These are phyloP conservation scores for Botrytis pseudocinerea DNA, from an alignment of 2,329 filamentous ascomycete genomes.

Conservation along the genomic window DNA sequence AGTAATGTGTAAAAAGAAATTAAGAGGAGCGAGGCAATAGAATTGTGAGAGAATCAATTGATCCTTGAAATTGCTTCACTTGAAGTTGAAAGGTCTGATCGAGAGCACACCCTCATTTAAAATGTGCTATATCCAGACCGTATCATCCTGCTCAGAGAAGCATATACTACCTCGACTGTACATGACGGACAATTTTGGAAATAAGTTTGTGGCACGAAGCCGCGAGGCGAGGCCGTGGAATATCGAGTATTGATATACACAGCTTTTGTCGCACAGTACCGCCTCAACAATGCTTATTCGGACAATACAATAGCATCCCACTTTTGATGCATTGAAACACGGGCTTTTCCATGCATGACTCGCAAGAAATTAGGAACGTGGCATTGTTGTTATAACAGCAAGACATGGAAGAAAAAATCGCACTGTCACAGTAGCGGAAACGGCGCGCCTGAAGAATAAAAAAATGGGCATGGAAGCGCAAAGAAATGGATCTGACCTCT, in stretches of 20 bases:
- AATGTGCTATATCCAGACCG: background rate
- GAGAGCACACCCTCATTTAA: slow-evolving; percentile 5
- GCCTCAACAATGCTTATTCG: slow-evolving; percentile 10
- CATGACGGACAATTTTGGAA: background rate
- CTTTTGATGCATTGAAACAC: slow-evolving; percentile 23
- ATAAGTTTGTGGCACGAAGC: background rate
- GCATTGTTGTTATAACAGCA: slow-evolving; percentile 23
- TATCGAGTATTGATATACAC: slow-evolving; percentile 22
- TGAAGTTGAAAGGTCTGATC: slow-evolving; percentile 9
- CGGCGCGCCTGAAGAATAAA: slow-evolving; percentile 22
- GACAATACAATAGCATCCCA: slow-evolving; percentile 17
- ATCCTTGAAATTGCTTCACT: slow-evolving; percentile 15
- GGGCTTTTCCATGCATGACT: slow-evolving; percentile 22
- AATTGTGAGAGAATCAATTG: background rate
- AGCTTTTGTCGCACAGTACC: slow-evolving; percentile 5
- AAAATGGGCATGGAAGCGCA: slow-evolving; percentile 17
- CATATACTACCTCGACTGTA: background rate
- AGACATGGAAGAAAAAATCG: background rate
- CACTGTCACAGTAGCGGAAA: slow-evolving; percentile 18
- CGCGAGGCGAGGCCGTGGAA: slow-evolving; percentile 1
- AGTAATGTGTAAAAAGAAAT: background rate
- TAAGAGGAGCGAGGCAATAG: background rate
- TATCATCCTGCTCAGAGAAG: background rate
- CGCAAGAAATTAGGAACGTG: slow-evolving; percentile 19
- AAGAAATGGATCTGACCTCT: slow-evolving; percentile 16